Base-by-base conservation (phyloP, 1,284 basidiomycete species). In the Cutaneotrichosporon sp. region DNA sequence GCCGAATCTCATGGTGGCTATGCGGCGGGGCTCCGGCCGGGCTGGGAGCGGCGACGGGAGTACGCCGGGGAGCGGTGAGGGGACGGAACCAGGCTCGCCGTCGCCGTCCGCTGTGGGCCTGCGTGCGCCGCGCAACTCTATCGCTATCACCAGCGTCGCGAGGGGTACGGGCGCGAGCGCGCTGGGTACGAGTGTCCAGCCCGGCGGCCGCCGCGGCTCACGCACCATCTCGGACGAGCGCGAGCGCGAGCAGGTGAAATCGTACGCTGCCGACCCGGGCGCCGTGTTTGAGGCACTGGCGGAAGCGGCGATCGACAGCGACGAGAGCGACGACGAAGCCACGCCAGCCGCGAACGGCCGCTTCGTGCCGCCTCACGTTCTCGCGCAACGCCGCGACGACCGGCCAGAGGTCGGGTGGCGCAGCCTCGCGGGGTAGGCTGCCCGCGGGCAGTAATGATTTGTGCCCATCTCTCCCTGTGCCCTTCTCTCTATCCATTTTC, bases 361-460 rank as follows among this genome's bases (percentile, higher is more conserved):
- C 60, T 73, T 73, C 52, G 59, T 71, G 18, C 71, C 71, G 22
- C 71, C 71, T 4, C 71, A 73, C 56, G 63, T 70, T 1, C 47
- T 69, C 21, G 66, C 65, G 4, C 57, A 61, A 52, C 58, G 62
- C 45, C 50, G 55, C 8, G 61, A 60, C 17, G 46, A 40, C 17
- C 62, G 52, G 30, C 46, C 62, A 34, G 42, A 56, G 40, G 61
- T 64, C 10, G 70, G 69, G 13, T 72, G 70, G 70, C 58, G 68
- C 46, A 67, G 64, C 49, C 44, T 54, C 1, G 55, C 53, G 15
- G 45, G 41, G 20, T 52, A 30, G 26, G n/a, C n/a, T n/a, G n/a
- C n/a, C n/a, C n/a, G n/a, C n/a, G n/a, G n/a, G n/a, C n/a, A n/a
- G n/a, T n/a, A n/a, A n/a, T n/a, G n/a, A n/a, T n/a, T n/a, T n/a